A percentile compares a stretch with the other conserved stretches of the same genome.
These are phyloP conservation scores for Amaranthus tricolor DNA, from an alignment of 179 eudicot species.

Conservation along the genomic window DNA sequence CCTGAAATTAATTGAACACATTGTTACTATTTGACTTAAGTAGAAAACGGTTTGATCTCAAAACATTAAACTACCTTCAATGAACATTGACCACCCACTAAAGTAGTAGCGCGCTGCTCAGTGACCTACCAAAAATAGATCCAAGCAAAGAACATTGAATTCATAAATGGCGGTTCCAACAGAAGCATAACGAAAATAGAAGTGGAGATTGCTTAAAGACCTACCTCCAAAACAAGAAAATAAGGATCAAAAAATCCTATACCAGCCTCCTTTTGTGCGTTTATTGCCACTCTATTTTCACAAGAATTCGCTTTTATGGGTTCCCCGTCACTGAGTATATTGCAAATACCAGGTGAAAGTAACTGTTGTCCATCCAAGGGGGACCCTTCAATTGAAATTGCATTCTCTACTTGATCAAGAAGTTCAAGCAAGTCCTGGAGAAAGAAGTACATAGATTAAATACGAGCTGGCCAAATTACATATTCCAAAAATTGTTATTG, in stretches of 20 bases:
- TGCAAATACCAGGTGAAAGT: slow-evolving; percentile 27
- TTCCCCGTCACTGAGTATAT: slow-evolving; percentile 25
- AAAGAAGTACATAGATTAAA: background rate
- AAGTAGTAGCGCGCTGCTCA: slow-evolving; percentile 52
- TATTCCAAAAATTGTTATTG: background rate
- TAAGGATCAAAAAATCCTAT: slow-evolving; percentile 35
- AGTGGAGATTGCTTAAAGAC: background rate
- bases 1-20: slow-evolving; percentile 35
- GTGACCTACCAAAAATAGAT: slow-evolving; percentile 58
- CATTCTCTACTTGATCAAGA: slow-evolving; percentile 87
- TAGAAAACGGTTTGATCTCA: slow-evolving; percentile 5
- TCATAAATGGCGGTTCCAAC: background rate
- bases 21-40: slow-evolving; percentile 15
- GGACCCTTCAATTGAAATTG: slow-evolving; percentile 53
- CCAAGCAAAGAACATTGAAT: background rate
- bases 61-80: slow-evolving; percentile 53
- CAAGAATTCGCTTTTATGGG: slow-evolving; percentile 17
- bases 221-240: slow-evolving; percentile 95
- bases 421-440: slow-evolving; percentile 83
- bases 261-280: slow-evolving; percentile 24
- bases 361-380: slow-evolving; percentile 19
- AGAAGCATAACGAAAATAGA: background rate
- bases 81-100: slow-evolving; percentile 49
- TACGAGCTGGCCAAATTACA: background rate
- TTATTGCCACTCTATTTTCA: slow-evolving; percentile 18